These are phyloP conservation scores for Beauveria sp. DNA, from an alignment of 2,329 filamentous ascomycete genomes.

Conservation along the genomic window DNA sequence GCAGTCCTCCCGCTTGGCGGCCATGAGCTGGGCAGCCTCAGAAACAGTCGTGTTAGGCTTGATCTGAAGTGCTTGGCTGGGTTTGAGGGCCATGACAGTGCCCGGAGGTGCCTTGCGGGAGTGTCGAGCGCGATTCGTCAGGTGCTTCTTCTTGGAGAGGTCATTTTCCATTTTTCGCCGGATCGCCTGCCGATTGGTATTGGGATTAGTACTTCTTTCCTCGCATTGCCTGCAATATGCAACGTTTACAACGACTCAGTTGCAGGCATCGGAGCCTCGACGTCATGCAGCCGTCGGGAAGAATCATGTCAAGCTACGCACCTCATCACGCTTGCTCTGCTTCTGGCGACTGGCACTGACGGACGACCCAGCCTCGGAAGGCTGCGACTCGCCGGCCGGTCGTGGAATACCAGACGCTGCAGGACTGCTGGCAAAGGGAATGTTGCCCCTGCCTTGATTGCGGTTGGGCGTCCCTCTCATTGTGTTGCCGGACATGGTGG, in stretches of 20 bases:
- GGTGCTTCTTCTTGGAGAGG: constrained; percentile 93
- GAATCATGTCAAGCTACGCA: constrained; percentile 38
- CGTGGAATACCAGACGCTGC: constrained; percentile 60
- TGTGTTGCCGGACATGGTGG: constrained; percentile 51
- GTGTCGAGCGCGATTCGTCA: constrained; percentile 68
- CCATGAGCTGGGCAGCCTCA: constrained; percentile 97
- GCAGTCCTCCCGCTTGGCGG: constrained; percentile 95
- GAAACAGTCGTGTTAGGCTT: constrained; percentile 90
- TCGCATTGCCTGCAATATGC: background rate
- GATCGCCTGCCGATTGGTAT: constrained; percentile 61
- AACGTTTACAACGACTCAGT: background rate
- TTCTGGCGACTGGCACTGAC: constrained; percentile 93
- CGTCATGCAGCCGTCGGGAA: background rate
- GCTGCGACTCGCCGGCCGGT: constrained; percentile 57
- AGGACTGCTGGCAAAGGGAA: constrained; percentile 56
- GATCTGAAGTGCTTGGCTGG: constrained; percentile 93
- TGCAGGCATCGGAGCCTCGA: background rate
- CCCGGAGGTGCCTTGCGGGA: constrained; percentile 91
- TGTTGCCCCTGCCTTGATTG: constrained; percentile 47
- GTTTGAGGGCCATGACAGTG: constrained; percentile 90
- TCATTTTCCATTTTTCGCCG: constrained; percentile 95
- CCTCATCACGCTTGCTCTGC: constrained; percentile 97
- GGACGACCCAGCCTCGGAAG: constrained; percentile 56
- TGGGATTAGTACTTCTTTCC: background rate
- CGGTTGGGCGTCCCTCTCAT: constrained; percentile 64